phyloP scores from a whole-genome alignment of 495 filamentous ascomycete species.

The Aspergillus affinis region DNA sequence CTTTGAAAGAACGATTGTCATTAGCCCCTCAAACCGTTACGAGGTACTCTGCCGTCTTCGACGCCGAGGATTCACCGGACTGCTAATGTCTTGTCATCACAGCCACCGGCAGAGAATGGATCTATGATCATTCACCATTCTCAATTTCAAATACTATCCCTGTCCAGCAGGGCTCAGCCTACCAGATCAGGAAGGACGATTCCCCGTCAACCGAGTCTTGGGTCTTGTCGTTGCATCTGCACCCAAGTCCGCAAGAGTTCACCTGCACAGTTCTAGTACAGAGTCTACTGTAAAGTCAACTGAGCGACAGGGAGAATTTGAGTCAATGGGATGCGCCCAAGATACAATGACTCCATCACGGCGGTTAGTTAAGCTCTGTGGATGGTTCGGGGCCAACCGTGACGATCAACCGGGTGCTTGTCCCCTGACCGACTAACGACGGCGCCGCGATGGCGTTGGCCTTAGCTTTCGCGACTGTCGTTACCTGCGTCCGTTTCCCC shows the following conservation, averaged over 20 bases:
- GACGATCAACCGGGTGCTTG: conserved; percentile 34
- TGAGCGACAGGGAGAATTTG: conserved; percentile 4
- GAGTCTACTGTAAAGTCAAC: not conserved
- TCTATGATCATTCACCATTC: not conserved
- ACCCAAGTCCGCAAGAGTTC: not conserved
- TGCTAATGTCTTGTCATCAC: not conserved
- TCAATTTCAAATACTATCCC: not conserved
- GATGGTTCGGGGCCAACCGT: conserved; percentile 26
- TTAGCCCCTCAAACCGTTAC: not conserved
- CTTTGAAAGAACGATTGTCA: not conserved
- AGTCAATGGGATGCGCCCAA: conserved; percentile 1
- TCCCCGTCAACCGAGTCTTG: not conserved
- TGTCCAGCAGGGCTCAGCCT: not conserved
- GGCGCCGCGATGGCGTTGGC: conserved; percentile 6
- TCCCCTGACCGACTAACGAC: conserved; percentile 17
- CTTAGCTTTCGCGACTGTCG: not conserved
- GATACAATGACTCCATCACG: conserved; percentile 14
- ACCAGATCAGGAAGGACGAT: not conserved
- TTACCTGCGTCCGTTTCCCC: conserved; percentile 6
- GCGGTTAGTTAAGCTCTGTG: conserved; percentile 28
- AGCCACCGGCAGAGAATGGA: not conserved
- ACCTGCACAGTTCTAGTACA: not conserved
- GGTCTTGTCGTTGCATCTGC: not conserved
- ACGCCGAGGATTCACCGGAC: not conserved
- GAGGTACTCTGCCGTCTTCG: not conserved